Evolutionary conservation across 108 stramenopile species (phyloP).

Genomic region (Skeletonema potamos): DNA sequence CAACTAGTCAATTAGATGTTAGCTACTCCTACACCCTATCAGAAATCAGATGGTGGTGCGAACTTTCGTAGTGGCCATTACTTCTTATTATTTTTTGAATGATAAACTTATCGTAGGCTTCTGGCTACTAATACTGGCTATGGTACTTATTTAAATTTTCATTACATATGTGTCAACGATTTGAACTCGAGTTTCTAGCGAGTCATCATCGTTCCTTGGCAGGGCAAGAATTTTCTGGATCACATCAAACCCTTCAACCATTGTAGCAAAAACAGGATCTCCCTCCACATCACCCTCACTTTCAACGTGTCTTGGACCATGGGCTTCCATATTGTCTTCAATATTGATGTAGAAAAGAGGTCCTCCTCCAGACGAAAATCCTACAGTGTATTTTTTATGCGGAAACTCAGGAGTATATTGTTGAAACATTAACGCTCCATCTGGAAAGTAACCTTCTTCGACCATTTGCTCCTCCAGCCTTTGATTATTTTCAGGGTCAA

Average conservation of each 20-base stretch:
- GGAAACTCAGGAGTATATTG: slow-evolving; percentile 75
- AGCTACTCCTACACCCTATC: too few relatives aligned
- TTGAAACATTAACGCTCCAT: slow-evolving; percentile 44
- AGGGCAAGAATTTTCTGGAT: slow-evolving; percentile 45
- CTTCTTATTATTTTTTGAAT: too few relatives aligned
- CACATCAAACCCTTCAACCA: slow-evolving; percentile 66
- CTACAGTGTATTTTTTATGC: slow-evolving; percentile 72
- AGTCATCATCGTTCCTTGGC: slow-evolving; percentile 13
- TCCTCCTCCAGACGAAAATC: slow-evolving; percentile 72
- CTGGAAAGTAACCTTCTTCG: slow-evolving; percentile 13
- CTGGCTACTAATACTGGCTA: too few relatives aligned
- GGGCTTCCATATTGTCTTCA: slow-evolving; percentile 78
- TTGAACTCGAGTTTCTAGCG: slow-evolving; percentile 14
- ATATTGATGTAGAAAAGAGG: slow-evolving; percentile 89
- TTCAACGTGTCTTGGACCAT: slow-evolving; percentile 44
- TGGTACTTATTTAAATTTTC: neutral
- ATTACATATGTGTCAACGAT: slow-evolving; percentile 15
- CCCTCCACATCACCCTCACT: slow-evolving; percentile 18
- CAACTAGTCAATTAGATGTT: too few relatives aligned
- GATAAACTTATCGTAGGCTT: too few relatives aligned
- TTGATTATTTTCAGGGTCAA: slow-evolving; percentile 21
- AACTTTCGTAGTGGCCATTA: too few relatives aligned
- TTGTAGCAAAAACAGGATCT: slow-evolving; percentile 75
- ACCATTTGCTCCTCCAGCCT: slow-evolving; percentile 14
- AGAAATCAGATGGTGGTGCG: too few relatives aligned